These are phyloP conservation scores for Trichoderma guizhouense DNA, from an alignment of 2,329 filamentous ascomycete genomes.

Conservation along the genomic window DNA sequence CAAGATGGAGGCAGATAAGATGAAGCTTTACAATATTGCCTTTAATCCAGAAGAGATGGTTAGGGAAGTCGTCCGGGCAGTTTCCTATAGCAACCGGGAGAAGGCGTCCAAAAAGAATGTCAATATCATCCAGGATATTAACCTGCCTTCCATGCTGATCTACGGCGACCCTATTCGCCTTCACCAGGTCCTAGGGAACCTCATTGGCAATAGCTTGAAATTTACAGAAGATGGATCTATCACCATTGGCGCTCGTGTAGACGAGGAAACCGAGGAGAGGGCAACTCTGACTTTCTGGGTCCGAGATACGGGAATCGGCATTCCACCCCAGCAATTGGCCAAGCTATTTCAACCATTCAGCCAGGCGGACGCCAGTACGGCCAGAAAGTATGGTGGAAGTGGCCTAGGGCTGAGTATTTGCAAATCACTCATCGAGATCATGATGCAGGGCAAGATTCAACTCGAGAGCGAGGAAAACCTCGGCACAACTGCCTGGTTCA, in stretches of 20 bases:
- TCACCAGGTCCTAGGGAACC: conserved; percentile 71
- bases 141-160: conserved; percentile 68
- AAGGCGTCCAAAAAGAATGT: conserved; percentile 61
- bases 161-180: conserved; percentile 64
- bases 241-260: conserved; percentile 73
- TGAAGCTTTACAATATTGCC: conserved; percentile 73
- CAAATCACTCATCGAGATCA: conserved; percentile 88
- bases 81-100: conserved; percentile 63
- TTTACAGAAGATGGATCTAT: conserved; percentile 86
- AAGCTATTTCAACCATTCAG: conserved; percentile 92
- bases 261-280: conserved; percentile 65
- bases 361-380: conserved; percentile 87
- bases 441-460: conserved; percentile 82
- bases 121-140: conserved; percentile 66
- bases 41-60: conserved; percentile 67
- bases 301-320: conserved; percentile 86
- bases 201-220: conserved; percentile 90
- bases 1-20: conserved; percentile 84
- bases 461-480: conserved; percentile 71
- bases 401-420: conserved; percentile 90
- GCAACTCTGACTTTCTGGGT: conserved; percentile 82
- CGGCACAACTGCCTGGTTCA: conserved; percentile 74
- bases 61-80: conserved; percentile 62
- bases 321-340: conserved; percentile 74
- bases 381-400: conserved; percentile 86